Evolutionary conservation across 768 basidiomycete species (phyloP).

Genomic region (Cubamyces sp.): DNA sequence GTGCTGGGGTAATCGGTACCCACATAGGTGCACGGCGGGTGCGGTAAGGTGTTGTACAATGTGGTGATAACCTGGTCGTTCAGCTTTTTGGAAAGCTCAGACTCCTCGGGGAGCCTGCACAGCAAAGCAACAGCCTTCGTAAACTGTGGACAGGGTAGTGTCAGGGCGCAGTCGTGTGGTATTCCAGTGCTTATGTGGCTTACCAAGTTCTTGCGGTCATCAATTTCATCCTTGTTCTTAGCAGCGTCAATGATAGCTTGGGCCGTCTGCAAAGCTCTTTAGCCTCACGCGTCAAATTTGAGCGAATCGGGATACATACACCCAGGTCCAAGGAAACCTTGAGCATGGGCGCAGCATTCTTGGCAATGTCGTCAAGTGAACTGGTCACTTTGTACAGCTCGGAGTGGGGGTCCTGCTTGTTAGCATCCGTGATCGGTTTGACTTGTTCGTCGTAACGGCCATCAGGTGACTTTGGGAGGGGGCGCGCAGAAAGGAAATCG

Average conservation of each 20-base stretch:
- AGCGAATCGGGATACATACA: constrained; percentile 4
- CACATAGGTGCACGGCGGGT: constrained; percentile 75
- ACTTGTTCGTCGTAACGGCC: constrained; percentile 51
- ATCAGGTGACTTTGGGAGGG: constrained; percentile 45
- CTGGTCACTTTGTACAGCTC: constrained; percentile 38
- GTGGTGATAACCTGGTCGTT: constrained; percentile 38
- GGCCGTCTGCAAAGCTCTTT: constrained; percentile 33
- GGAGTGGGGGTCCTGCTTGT: constrained; percentile 39
- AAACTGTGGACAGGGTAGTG: constrained; percentile 49
- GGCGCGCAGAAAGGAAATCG: constrained; percentile 41
- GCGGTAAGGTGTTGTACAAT: constrained; percentile 84
- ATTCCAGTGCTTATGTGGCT: constrained; percentile 32
- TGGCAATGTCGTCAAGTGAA: constrained; percentile 15
- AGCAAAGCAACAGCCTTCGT: constrained; percentile 71
- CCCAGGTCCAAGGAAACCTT: constrained; percentile 20
- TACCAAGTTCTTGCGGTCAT: constrained; percentile 80
- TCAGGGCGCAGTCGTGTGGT: not conserved
- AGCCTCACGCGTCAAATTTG: not conserved
- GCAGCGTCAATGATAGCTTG: constrained; percentile 55
- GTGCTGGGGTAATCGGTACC: constrained; percentile 54
- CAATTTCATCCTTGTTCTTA: constrained; percentile 60
- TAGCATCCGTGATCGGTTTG: constrained; percentile 21
- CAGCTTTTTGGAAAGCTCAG: constrained; percentile 44
- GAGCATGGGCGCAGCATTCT: constrained; percentile 22
- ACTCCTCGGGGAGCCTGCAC: constrained; percentile 59